Evolutionary conservation across 225 moss, liverwort and hornwort species (phyloP), one percentile per base, ranked within the genome.

Genomic region (Physcomitrellopsis africana): DNA sequence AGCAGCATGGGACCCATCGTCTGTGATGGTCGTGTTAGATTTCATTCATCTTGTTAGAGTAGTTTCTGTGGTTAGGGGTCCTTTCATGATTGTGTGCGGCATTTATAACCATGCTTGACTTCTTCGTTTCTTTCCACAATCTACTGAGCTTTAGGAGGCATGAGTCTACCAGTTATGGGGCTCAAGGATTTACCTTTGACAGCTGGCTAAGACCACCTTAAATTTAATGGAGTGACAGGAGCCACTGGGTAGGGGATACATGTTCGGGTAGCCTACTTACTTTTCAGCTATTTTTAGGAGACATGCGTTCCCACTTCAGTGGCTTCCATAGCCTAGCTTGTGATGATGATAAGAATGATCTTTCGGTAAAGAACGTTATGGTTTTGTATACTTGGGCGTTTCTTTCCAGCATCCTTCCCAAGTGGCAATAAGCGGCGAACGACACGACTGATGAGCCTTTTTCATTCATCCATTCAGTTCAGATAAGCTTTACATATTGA

Each of bases 61-160:
- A 42, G 0, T 48, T 41, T 11, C 9, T 3, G 77, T 57, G 57
- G 77, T 77, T 13, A 57, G 41, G 57, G 13, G 49, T 37, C 32
- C 23, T 47, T 48, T 78, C 65, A 76, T 20, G 68, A 61, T 53
- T 62, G 76, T 76, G 68, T 51, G 70, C 77, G 2, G 71, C 48
- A 78, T 71, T 71, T 23, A 64, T 64, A 16, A 72, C 65, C 42
- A 48, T 23, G 18, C 49, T 65, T 72, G 78, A 78, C 78, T 65
- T 58, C 49, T 49, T 78, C 57, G 7, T 18, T 0, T 6, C 9
- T 5, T 8, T 0, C 10, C 6, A 0, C 0, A 72, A 51, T 72
- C 57, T 72, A 51, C 12, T 0, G 0, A 0, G 0, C 0, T 0
- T 0, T 37, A 48, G 65, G 72, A 0, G 7, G 0, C 0, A 0